Evolutionary conservation across 108 stramenopile species (phyloP).

Genomic region (Cyclotella distinguenda): DNA sequence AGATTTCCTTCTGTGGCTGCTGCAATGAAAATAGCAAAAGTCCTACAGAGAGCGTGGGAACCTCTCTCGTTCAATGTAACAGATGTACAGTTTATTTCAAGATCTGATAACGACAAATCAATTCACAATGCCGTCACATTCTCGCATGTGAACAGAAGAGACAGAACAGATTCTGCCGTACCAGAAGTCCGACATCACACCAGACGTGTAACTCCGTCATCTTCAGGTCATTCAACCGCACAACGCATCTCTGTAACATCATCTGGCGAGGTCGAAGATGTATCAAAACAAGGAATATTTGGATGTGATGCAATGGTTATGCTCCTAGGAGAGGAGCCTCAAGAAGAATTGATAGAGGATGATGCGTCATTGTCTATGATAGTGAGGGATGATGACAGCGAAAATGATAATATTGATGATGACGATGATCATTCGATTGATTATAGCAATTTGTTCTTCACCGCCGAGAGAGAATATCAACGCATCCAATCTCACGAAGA

Average conservation of each 20-base stretch:
- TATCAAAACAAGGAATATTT: constrained; percentile 42
- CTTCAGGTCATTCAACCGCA: too few species aligned
- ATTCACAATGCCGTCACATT: not conserved
- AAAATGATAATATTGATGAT: constrained; percentile 24
- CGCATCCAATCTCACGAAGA: constrained; percentile 39
- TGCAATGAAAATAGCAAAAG: constrained; percentile 64
- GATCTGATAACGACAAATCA: constrained; percentile 16
- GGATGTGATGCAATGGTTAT: constrained; percentile 80
- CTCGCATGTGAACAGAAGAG: constrained; percentile 14
- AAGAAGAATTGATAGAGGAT: constrained; percentile 38
- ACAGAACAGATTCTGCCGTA: constrained; percentile 6
- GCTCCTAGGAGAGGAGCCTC: constrained; percentile 68
- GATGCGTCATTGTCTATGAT: constrained; percentile 38
- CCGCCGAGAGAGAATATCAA: constrained; percentile 47
- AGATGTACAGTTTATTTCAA: constrained; percentile 66
- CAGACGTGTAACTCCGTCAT: constrained; percentile 8
- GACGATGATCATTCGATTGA: constrained; percentile 35
- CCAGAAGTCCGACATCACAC: constrained; percentile 13
- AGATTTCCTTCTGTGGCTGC: constrained; percentile 53
- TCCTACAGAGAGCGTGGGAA: constrained; percentile 65
- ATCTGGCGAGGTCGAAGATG: constrained; percentile 50
- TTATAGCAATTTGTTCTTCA: constrained; percentile 31
- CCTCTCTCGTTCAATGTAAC: constrained; percentile 69
- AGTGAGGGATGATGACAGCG: constrained; percentile 23
- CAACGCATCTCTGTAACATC: constrained; percentile 19